Evolutionary conservation across 345 rosid species (phyloP).

Genomic region (Hibiscus trionum): DNA sequence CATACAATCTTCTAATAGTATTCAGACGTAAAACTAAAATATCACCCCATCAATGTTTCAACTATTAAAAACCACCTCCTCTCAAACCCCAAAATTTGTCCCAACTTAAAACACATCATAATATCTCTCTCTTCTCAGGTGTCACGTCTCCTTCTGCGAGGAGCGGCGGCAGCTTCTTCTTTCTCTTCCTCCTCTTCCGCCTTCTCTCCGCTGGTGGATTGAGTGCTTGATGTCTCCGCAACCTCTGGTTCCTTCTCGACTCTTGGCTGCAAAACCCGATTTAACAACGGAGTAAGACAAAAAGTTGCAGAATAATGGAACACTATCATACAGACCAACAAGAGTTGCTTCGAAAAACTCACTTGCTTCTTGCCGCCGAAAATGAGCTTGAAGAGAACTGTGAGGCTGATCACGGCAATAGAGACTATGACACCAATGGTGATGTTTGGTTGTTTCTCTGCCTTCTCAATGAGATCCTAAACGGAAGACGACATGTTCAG

Average conservation of each 20-base stretch:
- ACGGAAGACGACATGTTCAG: background rate
- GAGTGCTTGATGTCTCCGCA: conserved; percentile 38
- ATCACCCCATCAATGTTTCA: conserved; percentile 17
- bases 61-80: conserved; percentile 17
- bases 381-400: conserved; percentile 40
- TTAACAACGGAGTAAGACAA: background rate
- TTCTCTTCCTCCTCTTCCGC: conserved; percentile 37
- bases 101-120: conserved; percentile 13
- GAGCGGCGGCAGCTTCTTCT: conserved; percentile 32
- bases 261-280: conserved; percentile 20
- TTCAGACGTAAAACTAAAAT: conserved; percentile 13
- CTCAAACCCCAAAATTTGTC: conserved; percentile 16
- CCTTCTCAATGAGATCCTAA: conserved; percentile 71
- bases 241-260: conserved; percentile 34
- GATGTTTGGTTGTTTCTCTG: conserved; percentile 59
- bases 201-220: conserved; percentile 35
- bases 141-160: conserved; percentile 64
- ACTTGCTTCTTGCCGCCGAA: conserved; percentile 76
- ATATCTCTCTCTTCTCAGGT: conserved; percentile 20
- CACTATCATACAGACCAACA: background rate
- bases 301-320: background rate
- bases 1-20: conserved; percentile 10
- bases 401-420: conserved; percentile 37
- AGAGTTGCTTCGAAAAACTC: background rate
- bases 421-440: conserved; percentile 54